Percentiles rank a stretch among this genome's conserved stretches.
phyloP scores from a whole-genome alignment of 371 early-diverging fungal species.

The Actinomortierella ambigua region DNA sequence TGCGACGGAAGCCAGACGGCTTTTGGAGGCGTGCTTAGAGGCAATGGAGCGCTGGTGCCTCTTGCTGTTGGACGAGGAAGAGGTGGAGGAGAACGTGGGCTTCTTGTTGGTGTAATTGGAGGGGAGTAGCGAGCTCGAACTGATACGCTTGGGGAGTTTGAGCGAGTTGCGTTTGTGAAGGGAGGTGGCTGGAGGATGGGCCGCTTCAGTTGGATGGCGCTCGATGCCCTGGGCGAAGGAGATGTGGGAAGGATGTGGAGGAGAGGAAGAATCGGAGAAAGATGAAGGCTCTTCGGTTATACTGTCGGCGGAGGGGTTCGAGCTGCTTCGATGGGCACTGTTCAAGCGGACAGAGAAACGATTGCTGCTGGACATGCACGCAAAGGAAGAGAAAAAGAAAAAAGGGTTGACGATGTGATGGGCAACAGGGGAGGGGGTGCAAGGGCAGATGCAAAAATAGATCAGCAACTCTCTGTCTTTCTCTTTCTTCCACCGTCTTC shows the following conservation, averaged over 20 bases:
- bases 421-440: no score
- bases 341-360: no score
- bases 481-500: no score
- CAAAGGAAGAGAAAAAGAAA: no score
- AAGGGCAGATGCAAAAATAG: no score
- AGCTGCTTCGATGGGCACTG: no score
- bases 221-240: neutral
- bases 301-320: neutral
- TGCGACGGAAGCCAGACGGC: neutral
- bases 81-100: conserved; percentile 3
- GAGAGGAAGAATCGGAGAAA: neutral
- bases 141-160: conserved; percentile 24
- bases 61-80: conserved; percentile 1
- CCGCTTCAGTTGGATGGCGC: conserved; percentile 1
- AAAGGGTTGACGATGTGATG: no score
- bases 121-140: conserved; percentile 28
- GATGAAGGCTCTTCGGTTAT: neutral
- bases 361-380: no score
- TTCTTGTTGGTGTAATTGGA: conserved; percentile 31
- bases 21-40: neutral
- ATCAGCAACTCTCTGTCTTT: no score
- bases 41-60: neutral
- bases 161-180: conserved; percentile 23
- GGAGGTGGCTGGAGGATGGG: neutral
- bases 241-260: neutral